These are phyloP conservation scores for Penicillium lividum DNA, from an alignment of 495 filamentous ascomycete genomes.

Conservation along the genomic window DNA sequence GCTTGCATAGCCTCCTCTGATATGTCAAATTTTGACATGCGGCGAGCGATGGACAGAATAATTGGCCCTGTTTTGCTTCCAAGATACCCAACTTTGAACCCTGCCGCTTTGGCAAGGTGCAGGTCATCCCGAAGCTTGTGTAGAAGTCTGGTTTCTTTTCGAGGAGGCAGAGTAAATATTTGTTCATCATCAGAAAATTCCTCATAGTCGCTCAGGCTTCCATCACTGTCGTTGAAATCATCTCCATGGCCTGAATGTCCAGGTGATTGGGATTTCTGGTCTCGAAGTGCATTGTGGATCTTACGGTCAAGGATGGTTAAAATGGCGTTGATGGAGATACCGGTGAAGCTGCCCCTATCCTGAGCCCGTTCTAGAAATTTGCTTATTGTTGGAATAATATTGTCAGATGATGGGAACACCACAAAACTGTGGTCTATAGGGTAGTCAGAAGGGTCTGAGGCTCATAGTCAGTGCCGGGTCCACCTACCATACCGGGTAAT, in stretches of 20 bases:
- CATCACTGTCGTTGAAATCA: constrained; percentile 15
- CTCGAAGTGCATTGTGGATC: constrained; percentile 24
- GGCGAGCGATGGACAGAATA: constrained; percentile 62
- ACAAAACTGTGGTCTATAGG: constrained; percentile 61
- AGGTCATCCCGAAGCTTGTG: constrained; percentile 64
- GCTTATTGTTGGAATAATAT: constrained; percentile 46
- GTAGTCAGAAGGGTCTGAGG: constrained; percentile 62
- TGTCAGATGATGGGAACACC: constrained; percentile 57
- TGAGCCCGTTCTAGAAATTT: constrained; percentile 46
- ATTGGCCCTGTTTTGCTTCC: constrained; percentile 55
- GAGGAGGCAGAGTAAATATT: constrained; percentile 33
- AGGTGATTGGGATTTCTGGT: constrained; percentile 13
- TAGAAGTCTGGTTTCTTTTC: constrained; percentile 14
- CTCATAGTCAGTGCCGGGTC: constrained; percentile 6
- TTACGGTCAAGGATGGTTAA: constrained; percentile 40
- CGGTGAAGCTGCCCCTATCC: constrained; percentile 16
- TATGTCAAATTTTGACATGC: constrained; percentile 68
- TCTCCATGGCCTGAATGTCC: neutral
- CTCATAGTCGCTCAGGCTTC: constrained; percentile 16
- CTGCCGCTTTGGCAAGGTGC: constrained; percentile 57
- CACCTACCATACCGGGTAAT: too few species aligned
- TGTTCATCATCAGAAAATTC: constrained; percentile 34
- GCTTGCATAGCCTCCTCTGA: constrained; percentile 75
- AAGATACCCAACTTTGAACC: constrained; percentile 72
- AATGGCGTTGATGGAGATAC: constrained; percentile 33